Evolutionary conservation across 495 filamentous ascomycete species (phyloP), one percentile per base, ranked within the genome.

Genomic region (Eremomyces bilateralis): DNA sequence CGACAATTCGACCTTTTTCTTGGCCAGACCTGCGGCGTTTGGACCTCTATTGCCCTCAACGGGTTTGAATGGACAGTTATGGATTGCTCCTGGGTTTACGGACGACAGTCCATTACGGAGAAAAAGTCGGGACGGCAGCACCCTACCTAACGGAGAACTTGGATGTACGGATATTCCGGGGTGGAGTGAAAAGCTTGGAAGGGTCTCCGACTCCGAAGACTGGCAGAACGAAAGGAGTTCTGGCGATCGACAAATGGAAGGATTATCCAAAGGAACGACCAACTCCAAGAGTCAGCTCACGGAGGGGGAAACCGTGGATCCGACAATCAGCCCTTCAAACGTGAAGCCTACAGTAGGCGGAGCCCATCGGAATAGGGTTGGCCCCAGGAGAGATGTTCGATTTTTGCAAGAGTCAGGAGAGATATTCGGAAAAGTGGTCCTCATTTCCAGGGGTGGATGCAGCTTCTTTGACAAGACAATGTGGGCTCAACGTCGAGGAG

Each of bases 111-210:
- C n/a, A n/a, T n/a, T n/a, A n/a, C n/a, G n/a, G n/a, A n/a, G n/a
- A n/a, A 8, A 27, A 8, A 13, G 8, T 8, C 6, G 24, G 13
- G 33, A 35, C 20, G 68, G 72, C 15, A 56, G 53, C 18, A 49
- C 58, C 0, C 63, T 57, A 5, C 58, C 65, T 1, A 78, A 82
- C 46, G 81, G 85, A 0, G 84, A 97, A 59, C 61, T 94, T n/a
- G 88, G 90, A 17, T 97, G 88, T 53, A 91, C 85, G 42, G 88
- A 95, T 64, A 76, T 93, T n/a, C 80, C 81, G 1, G 83, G 80
- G 3, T 94, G 88, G 85, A 69, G 68, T 24, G 72, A 70, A 24
- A 62, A 60, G 6, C 57, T 48, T 43, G 22, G 30, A n/a, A 12
- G 29, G 20, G 4, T n/a, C 3, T 15, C 29, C 18, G 24, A 28